Evolutionary conservation across 2,329 filamentous ascomycete species (phyloP).

Genomic region (Aspergillus sp.): DNA sequence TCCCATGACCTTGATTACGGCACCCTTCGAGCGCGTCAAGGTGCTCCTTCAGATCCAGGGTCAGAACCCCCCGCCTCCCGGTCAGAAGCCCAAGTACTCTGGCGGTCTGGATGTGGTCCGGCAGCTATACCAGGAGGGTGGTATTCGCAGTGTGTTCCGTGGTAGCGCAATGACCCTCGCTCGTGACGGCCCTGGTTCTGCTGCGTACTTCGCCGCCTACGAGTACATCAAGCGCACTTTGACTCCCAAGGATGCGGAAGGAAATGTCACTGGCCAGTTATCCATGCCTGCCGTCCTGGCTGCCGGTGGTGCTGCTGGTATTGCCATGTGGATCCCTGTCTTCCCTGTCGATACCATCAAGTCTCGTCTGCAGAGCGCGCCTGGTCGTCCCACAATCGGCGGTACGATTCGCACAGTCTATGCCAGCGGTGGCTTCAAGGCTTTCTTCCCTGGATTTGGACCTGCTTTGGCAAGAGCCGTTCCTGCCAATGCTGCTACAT

Average conservation of each 20-base stretch:
- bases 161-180: slow-evolving; percentile 88
- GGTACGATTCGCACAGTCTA: slow-evolving; percentile 83
- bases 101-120: slow-evolving; percentile 88
- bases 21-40: slow-evolving; percentile 97
- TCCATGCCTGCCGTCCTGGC: slow-evolving; percentile 79
- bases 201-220: slow-evolving; percentile 96
- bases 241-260: slow-evolving; percentile 77
- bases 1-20: slow-evolving; percentile 97
- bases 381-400: slow-evolving; percentile 77
- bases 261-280: slow-evolving; percentile 73
- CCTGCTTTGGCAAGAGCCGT: slow-evolving; percentile 90
- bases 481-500: slow-evolving; percentile 94
- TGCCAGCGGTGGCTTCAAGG: slow-evolving; percentile 75
- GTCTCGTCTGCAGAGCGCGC: slow-evolving; percentile 85
- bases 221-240: slow-evolving; percentile 88
- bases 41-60: slow-evolving; percentile 97
- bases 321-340: slow-evolving; percentile 99
- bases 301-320: slow-evolving; percentile 85
- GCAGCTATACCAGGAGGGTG: slow-evolving; percentile 89
- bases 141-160: slow-evolving; percentile 87
- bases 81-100: slow-evolving; percentile 88
- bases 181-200: slow-evolving; percentile 86
- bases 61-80: slow-evolving; percentile 79
- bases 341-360: slow-evolving; percentile 98
- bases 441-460: slow-evolving; percentile 96